Evolutionary conservation across 257 asterid species (phyloP), one percentile per base, ranked within the genome.

Genomic region (Rubia yunnanensis): DNA sequence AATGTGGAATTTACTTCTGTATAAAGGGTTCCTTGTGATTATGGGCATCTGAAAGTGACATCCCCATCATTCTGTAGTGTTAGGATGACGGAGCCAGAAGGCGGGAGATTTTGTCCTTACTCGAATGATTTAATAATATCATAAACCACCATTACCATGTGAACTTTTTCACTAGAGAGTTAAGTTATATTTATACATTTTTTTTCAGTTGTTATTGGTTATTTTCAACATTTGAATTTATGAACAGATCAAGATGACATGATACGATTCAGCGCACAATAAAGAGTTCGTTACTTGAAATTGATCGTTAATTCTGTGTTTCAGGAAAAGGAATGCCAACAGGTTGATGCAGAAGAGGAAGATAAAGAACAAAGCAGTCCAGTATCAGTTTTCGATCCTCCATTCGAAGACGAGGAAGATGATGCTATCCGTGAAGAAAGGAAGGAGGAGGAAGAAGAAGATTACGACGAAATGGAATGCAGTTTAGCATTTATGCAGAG

Each of bases 311-410:
- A 31, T 55, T 1, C 32, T 22, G 34, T 20, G 23, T 57, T 7
- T 14, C 26, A 76, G 80, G 64, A 48, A 6, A 68, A 76, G 61
- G 26, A 11, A 18, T 53, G 30, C 10, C 15, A n/a, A 10, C 67
- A 3, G 53, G 59, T 32, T 74, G 69, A 62, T 65, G 88, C 70
- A 5, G 95, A 77, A 38, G 87, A 75, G 53, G 90, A 90, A 35
- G 96, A 86, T 63, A 86, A 84, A 59, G 95, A 89, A 35, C 96
- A 89, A 69, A 78, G 86, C 68, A 92, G 98, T 60, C 96, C 96
- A 0, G 95, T 84, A 10, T 92, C 96, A 0, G 82, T 92, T 27
- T 49, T 92, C 63, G 96, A 84, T 30, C 74, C 88, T 68, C 89
- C 82, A 0, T 92, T 85, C 27, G 86, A 88, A 59, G 89, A 88